Base-by-base conservation (phyloP, 371 early-diverging fungal species). In the Circinella minor region DNA sequence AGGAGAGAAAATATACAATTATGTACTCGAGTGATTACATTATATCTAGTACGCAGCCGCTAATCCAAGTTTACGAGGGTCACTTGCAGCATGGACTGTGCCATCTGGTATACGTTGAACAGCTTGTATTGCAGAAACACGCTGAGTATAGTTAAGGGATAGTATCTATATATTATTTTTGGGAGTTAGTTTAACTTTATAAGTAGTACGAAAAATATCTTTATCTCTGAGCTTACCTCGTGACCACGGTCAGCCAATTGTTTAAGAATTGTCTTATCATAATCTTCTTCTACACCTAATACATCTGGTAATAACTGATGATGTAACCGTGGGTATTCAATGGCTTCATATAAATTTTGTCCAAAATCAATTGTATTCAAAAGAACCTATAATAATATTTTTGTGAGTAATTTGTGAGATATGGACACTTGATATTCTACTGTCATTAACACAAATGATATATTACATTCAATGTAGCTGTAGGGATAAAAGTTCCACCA, bases 401-500 rank as follows among this genome's bases (percentile, higher is more conserved):
- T 46, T 67, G n/a, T 55, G 39, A 14, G 34, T 4, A n/a, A 7
- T 18, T 62, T 43, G 2, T 27, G 27, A 27, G 27, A 43, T 43
- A 43, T 43, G 43, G 43, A 43, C 27, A 27, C 27, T 27, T 27
- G 27, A 27, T 27, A 27, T 27, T 27, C 27, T 27, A 27, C 27
- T 43, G 43, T 9, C 43, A 43, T 9, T 3, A 43, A 43, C 3
- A 43, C 6, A 9, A 51, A 51, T 51, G 15, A 13, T 51, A 51
- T 15, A 47, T 72, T 81, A 93, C 92, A 73, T 92, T 89, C 1
- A 95, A 67, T 0, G 94, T 92, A 8, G 95, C 82, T 0, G 98
- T 97, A 11, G 94, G 89, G 68, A 99, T 99, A 70, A 92, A 80
- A 55, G 95, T 92, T 15, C 99, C 99, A 18, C 99, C 99, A 57